These are phyloP conservation scores for Cyberlindnera subsufficiens DNA, from an alignment of 805 yeast species.

Conservation along the genomic window DNA sequence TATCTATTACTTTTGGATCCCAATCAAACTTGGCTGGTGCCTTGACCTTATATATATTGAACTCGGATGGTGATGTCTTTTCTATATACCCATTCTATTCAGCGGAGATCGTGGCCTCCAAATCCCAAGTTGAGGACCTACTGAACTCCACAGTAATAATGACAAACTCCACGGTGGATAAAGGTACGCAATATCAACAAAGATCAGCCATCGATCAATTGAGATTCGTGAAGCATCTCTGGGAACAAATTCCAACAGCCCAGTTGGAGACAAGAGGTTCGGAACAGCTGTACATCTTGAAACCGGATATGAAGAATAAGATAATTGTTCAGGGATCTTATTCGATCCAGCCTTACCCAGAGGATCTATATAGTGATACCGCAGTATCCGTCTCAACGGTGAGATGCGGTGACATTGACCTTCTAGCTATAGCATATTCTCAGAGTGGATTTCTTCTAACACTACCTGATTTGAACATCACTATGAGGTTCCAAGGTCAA, in stretches of 20 bases:
- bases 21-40: conserved; percentile 29
- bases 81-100: conserved; percentile 65
- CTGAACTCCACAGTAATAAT: conserved; percentile 29
- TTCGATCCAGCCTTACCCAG: conserved; percentile 48
- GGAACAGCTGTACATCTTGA: conserved; percentile 16
- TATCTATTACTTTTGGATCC: conserved; percentile 22
- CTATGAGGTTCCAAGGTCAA: conserved; percentile 29
- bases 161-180: conserved; percentile 22
- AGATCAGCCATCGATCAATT: conserved; percentile 28
- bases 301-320: conserved; percentile 11
- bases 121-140: conserved; percentile 25
- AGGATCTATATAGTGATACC: conserved; percentile 39
- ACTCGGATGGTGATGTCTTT: conserved; percentile 53
- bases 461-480: conserved; percentile 26
- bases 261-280: conserved; percentile 19
- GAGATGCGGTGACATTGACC: conserved; percentile 23
- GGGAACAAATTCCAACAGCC: conserved; percentile 21
- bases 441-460: conserved; percentile 26
- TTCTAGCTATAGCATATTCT: conserved; percentile 22
- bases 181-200: conserved; percentile 1
- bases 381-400: conserved; percentile 30
- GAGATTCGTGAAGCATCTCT: conserved; percentile 29
- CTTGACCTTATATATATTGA: conserved; percentile 47
- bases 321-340: conserved; percentile 47
- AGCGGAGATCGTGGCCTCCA: conserved; percentile 30